Evolutionary conservation across 2,329 filamentous ascomycete species (phyloP).

Genomic region (Anisogramma anomala): DNA sequence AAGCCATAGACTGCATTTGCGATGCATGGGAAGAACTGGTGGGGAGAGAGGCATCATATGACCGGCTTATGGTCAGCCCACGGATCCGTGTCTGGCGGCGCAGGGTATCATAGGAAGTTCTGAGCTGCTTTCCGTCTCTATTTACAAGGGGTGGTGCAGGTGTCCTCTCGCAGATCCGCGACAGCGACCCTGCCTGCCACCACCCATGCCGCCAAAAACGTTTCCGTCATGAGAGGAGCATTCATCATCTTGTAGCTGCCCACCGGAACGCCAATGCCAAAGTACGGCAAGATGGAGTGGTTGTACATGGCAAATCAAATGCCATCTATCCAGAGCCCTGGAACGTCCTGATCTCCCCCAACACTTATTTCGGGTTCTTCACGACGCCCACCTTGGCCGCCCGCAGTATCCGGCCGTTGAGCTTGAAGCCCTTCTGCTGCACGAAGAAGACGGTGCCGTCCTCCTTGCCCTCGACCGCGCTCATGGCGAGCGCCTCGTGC

Average conservation of each 20-base stretch:
- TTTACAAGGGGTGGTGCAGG: constrained; percentile 12
- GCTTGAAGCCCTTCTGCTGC: constrained; percentile 89
- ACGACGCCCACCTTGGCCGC: constrained; percentile 95
- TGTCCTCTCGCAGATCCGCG: constrained; percentile 3
- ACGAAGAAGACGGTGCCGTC: constrained; percentile 83
- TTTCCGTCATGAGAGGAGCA: constrained; percentile 13
- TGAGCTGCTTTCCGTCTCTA: constrained; percentile 4
- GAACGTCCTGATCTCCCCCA: background rate
- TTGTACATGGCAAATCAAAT: constrained; percentile 9
- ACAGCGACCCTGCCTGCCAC: constrained; percentile 9
- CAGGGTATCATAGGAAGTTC: constrained; percentile 1
- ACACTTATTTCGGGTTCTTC: constrained; percentile 55
- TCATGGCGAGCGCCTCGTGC: constrained; percentile 95
- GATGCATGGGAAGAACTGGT: no score
- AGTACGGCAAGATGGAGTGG: constrained; percentile 2
- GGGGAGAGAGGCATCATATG: background rate
- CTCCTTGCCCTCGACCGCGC: constrained; percentile 75
- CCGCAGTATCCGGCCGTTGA: constrained; percentile 81
- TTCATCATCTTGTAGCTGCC: constrained; percentile 8
- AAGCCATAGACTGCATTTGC: no score
- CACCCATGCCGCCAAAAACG: constrained; percentile 2
- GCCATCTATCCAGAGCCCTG: background rate
- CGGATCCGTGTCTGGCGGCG: background rate
- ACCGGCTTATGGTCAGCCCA: background rate
- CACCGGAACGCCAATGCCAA: constrained; percentile 15